Percentiles rank a stretch among this genome's conserved stretches.
Evolutionary conservation across 352 stramenopile genomes (phyloP).

Genomic region (Elongisporangium prolatum): DNA sequence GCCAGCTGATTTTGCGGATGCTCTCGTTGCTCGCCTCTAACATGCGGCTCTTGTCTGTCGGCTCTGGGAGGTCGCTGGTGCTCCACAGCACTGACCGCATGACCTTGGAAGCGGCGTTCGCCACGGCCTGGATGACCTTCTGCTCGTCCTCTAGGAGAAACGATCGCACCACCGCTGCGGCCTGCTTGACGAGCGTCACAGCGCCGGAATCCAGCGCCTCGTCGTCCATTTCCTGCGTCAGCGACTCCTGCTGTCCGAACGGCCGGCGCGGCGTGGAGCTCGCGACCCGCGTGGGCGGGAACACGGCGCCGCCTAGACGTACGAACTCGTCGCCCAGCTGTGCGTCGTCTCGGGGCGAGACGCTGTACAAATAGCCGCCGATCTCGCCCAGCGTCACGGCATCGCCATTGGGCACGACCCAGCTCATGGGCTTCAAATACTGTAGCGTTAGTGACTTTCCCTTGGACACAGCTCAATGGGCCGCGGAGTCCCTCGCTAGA

Average conservation of each 20-base stretch:
- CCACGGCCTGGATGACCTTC: constrained; percentile 30
- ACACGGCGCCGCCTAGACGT: constrained; percentile 47
- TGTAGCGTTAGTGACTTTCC: not conserved
- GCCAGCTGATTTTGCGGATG: constrained; percentile 57
- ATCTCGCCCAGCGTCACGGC: constrained; percentile 77
- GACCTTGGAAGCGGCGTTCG: constrained; percentile 14
- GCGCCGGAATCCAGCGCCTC: constrained; percentile 35
- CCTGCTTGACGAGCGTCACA: constrained; percentile 34
- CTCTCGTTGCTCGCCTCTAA: constrained; percentile 20
- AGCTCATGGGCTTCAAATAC: constrained; percentile 34
- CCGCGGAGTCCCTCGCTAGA: not conserved
- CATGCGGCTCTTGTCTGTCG: constrained; percentile 18
- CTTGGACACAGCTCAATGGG: constrained; percentile 3
- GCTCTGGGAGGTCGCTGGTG: constrained; percentile 15
- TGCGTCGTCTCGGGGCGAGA: constrained; percentile 45
- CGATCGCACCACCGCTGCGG: constrained; percentile 12
- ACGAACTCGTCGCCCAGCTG: constrained; percentile 67
- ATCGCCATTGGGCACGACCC: constrained; percentile 52
- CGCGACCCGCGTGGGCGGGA: constrained; percentile 46
- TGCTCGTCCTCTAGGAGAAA: constrained; percentile 69
- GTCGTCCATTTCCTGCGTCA: constrained; percentile 39
- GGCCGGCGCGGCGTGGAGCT: constrained; percentile 44
- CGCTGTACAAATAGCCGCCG: constrained; percentile 66
- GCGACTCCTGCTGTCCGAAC: constrained; percentile 52
- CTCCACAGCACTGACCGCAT: constrained; percentile 21